These are phyloP conservation scores for Logfia minima DNA, from an alignment of 129 eudicot species.

Conservation along the genomic window DNA sequence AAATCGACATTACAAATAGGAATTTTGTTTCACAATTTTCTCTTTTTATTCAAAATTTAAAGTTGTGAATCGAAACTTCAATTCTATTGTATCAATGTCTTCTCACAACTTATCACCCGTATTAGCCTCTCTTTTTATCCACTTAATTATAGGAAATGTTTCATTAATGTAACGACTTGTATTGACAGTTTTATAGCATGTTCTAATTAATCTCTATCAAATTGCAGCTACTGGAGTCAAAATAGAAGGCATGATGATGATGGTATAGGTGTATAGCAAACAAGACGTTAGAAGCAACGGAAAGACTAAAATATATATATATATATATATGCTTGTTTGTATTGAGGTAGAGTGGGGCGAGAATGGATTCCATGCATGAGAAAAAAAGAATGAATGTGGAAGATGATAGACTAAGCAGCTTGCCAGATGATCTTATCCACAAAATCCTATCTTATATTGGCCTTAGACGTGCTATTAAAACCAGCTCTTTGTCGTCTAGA, in stretches of 20 bases:
- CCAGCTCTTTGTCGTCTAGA: constrained; percentile 15
- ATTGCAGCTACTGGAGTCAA: not conserved
- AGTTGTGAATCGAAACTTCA: no score
- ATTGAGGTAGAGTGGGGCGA: not conserved
- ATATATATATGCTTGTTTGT: no score
- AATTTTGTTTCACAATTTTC: no score
- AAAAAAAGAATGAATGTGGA: not conserved
- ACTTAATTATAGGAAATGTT: not conserved
- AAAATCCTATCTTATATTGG: constrained; percentile 3
- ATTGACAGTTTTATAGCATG: not conserved
- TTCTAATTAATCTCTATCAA: not conserved
- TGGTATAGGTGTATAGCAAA: no score
- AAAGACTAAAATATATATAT: no score
- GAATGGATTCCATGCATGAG: not conserved
- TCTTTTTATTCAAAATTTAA: no score
- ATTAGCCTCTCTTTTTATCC: no score
- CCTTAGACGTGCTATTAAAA: not conserved
- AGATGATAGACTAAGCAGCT: constrained; percentile 4
- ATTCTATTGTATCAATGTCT: no score
- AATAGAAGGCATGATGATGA: not conserved
- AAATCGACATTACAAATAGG: no score
- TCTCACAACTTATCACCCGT: no score
- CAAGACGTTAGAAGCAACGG: no score
- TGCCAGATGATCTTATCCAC: constrained; percentile 11
- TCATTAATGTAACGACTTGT: not conserved